phyloP scores from a whole-genome alignment of 352 stramenopile species.

The Globisporangium canariense region DNA sequence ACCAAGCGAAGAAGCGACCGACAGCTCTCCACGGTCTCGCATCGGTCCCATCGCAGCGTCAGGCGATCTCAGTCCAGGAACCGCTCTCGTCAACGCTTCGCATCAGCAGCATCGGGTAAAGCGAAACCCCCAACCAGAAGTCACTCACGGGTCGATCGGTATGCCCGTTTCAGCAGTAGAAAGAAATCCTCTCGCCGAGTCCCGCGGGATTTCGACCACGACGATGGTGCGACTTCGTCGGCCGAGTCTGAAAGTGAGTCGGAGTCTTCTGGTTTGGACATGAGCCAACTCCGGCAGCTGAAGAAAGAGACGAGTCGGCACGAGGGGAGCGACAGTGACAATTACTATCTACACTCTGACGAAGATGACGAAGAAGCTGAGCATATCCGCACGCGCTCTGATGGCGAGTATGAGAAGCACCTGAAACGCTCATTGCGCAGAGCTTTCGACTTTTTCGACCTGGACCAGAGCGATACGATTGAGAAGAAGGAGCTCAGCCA shows the following conservation, averaged over 20 bases:
- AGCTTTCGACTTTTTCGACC: slow-evolving; percentile 80
- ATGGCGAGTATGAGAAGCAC: slow-evolving; percentile 57
- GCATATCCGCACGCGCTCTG: slow-evolving; percentile 34
- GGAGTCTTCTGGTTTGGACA: slow-evolving; percentile 40
- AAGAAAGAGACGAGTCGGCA: slow-evolving; percentile 20
- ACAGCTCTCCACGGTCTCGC: neutral
- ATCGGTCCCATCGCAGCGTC: slow-evolving; percentile 1
- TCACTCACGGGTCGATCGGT: neutral
- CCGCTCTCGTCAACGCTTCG: slow-evolving; percentile 1
- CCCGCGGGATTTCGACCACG: neutral
- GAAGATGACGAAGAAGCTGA: slow-evolving; percentile 13
- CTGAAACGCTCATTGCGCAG: slow-evolving; percentile 56
- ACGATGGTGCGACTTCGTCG: slow-evolving; percentile 2
- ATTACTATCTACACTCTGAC: neutral
- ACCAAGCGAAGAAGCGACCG: slow-evolving; percentile 9
- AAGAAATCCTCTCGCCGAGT: neutral
- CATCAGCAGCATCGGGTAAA: neutral
- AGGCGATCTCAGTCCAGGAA: slow-evolving; percentile 5
- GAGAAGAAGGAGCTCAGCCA: slow-evolving; percentile 65
- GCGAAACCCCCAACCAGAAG: neutral
- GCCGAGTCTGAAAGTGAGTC: slow-evolving; percentile 10
- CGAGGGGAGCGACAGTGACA: neutral
- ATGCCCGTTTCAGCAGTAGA: neutral
- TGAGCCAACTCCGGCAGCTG: slow-evolving; percentile 29
- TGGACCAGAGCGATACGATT: slow-evolving; percentile 66